phyloP scores from a whole-genome alignment of 2,329 filamentous ascomycete species.

The Fusarium sororula region DNA sequence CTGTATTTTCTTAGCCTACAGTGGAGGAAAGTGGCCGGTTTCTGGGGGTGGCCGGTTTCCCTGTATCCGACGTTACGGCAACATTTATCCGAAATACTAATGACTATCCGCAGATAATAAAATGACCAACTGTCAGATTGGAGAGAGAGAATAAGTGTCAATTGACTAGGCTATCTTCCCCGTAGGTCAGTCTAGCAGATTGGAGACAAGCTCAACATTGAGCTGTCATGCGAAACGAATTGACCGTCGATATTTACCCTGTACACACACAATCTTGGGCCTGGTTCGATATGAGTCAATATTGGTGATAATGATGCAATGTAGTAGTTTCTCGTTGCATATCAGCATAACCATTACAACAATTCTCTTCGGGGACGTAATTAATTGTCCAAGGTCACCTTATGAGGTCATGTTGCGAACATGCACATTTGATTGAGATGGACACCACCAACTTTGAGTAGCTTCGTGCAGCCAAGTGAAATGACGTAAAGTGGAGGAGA shows the following conservation, averaged over 20 bases:
- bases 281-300: not conserved
- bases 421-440: not conserved
- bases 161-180: no score
- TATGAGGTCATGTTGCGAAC: not conserved
- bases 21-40: no score
- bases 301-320: not conserved
- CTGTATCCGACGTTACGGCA: no score
- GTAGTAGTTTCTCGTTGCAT: no score
- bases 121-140: no score
- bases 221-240: not conserved
- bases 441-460: not conserved
- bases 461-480: not conserved
- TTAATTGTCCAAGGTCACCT: no score
- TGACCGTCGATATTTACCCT: not conserved
- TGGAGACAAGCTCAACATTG: not conserved
- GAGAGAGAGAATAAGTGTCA: not conserved
- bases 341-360: not conserved
- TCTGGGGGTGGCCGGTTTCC: no score
- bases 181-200: no score
- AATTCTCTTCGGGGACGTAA: not conserved
- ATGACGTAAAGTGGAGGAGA: constrained; percentile 10
- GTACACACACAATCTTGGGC: not conserved
- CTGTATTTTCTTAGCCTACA: no score
- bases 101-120: no score
- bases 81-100: not conserved